A percentile compares a stretch with the other conserved stretches of the same genome.
Conservation (phyloP, 139 green algal genomes). For the Closterium sp. region DNA sequence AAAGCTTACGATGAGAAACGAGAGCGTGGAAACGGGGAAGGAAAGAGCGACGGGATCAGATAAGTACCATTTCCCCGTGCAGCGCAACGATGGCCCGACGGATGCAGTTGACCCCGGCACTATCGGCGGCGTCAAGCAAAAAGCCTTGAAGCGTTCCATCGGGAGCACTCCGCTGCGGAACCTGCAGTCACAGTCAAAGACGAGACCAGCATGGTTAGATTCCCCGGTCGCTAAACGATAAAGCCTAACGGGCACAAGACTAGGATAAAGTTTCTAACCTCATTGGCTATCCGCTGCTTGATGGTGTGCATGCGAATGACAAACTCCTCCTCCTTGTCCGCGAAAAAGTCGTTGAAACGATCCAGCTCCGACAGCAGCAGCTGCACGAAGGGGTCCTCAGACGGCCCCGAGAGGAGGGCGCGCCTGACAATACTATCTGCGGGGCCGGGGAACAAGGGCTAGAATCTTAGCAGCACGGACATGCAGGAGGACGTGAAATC, state of each 20-base stretch:
- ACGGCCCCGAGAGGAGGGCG: not conserved
- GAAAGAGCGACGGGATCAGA: not conserved
- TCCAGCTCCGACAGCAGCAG: constrained; percentile 54
- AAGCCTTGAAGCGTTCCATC: not conserved
- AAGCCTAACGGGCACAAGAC: not conserved
- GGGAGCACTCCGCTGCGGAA: constrained; percentile 1
- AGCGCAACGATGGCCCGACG: constrained; percentile 43
- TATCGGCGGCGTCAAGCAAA: not conserved
- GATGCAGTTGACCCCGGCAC: constrained; percentile 21
- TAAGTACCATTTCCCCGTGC: constrained; percentile 53
- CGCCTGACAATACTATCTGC: constrained; percentile 9
- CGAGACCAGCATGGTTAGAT: not conserved
- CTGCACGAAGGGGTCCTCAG: constrained; percentile 34
- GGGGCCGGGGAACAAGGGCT: not conserved
- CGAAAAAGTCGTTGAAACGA: constrained; percentile 62
- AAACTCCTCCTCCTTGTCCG: constrained; percentile 61
- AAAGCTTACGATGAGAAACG: not conserved
- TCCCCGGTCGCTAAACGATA: constrained; percentile 21
- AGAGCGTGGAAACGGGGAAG: not conserved
- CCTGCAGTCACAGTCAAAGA: not conserved
- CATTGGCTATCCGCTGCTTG: constrained; percentile 8
- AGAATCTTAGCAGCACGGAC: not conserved
- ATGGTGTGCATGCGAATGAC: constrained; percentile 50
- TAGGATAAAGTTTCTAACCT: not conserved
- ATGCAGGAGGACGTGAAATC: not conserved